A percentile compares a stretch with the other conserved stretches of the same genome.
Evolutionary conservation across 352 stramenopile species (phyloP).

Genomic region (Peronospora destructor): DNA sequence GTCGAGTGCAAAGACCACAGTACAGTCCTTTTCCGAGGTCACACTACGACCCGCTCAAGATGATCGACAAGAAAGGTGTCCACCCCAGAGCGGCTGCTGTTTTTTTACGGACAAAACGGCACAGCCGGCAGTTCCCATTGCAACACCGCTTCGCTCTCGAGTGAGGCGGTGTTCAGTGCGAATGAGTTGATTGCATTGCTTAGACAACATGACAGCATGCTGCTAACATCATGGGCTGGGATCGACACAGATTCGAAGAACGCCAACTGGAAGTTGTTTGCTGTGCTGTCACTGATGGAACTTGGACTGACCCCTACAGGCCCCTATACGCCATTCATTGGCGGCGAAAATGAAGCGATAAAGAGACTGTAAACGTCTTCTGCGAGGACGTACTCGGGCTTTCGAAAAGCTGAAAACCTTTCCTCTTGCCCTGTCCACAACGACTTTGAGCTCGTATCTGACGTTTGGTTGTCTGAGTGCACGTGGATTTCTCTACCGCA

Average conservation of each 20-base stretch:
- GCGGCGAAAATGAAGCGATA: constrained; percentile 53
- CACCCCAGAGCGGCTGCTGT: constrained; percentile 41
- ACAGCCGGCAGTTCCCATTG: constrained; percentile 41
- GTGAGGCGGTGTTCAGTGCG: constrained; percentile 18
- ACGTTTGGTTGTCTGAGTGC: constrained; percentile 84
- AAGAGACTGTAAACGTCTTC: constrained; percentile 46
- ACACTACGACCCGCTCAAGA: constrained; percentile 50
- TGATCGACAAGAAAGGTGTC: constrained; percentile 44
- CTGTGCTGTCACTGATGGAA: constrained; percentile 31
- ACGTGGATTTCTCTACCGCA: too few relatives aligned
- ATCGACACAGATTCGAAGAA: constrained; percentile 4
- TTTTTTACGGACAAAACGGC: too few relatives aligned
- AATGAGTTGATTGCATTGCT: constrained; percentile 29
- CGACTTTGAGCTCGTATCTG: constrained; percentile 88
- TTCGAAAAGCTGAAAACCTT: constrained; percentile 96
- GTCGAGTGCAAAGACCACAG: constrained; percentile 39
- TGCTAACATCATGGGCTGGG: constrained; percentile 26
- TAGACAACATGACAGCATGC: constrained; percentile 10
- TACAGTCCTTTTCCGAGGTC: constrained; percentile 32
- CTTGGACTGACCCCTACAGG: constrained; percentile 32
- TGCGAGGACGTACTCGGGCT: constrained; percentile 58
- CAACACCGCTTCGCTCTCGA: constrained; percentile 25
- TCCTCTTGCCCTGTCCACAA: constrained; percentile 87
- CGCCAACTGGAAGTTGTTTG: constrained; percentile 24
- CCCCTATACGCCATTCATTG: constrained; percentile 44